These are phyloP conservation scores for Phytophthora hibernalis DNA, from an alignment of 352 stramenopile genomes.

Conservation along the genomic window DNA sequence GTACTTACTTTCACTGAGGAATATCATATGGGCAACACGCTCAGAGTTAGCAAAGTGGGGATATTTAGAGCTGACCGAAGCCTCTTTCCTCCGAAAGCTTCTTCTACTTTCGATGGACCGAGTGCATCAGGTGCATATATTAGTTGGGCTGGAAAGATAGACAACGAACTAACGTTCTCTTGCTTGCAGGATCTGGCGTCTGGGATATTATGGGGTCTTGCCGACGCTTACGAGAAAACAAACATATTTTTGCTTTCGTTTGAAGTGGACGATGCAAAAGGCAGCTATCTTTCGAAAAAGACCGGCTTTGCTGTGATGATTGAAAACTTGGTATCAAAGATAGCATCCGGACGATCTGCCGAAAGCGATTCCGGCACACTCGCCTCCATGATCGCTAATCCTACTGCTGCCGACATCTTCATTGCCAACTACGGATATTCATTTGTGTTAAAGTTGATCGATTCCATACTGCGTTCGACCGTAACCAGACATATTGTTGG, in stretches of 20 bases:
- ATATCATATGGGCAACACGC: conserved; percentile 31
- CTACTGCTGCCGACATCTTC: conserved; percentile 11
- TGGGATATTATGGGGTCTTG: conserved; percentile 32
- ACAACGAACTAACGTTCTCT: not conserved
- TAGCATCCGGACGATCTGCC: conserved; percentile 14
- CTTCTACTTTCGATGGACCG: conserved; percentile 21
- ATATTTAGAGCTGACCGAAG: conserved; percentile 17
- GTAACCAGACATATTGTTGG: not conserved
- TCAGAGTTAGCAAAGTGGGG: conserved; percentile 22
- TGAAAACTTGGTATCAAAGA: conserved; percentile 18
- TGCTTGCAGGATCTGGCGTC: conserved; percentile 20
- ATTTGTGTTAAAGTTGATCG: conserved; percentile 28
- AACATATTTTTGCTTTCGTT: conserved; percentile 27
- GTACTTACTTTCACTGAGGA: conserved; percentile 28
- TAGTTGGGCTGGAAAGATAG: not conserved
- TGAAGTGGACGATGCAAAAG: conserved; percentile 28
- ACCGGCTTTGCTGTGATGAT: conserved; percentile 28
- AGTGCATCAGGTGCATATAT: conserved; percentile 19
- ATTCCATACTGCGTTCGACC: conserved; percentile 15
- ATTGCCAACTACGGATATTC: conserved; percentile 26
- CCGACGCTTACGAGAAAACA: conserved; percentile 28
- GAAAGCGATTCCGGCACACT: conserved; percentile 24
- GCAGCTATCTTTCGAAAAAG: conserved; percentile 15
- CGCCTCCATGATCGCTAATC: conserved; percentile 23
- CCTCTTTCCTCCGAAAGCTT: conserved; percentile 28